Conservation (phyloP, 441 rosid species). For the Gossypium aridum region DNA sequence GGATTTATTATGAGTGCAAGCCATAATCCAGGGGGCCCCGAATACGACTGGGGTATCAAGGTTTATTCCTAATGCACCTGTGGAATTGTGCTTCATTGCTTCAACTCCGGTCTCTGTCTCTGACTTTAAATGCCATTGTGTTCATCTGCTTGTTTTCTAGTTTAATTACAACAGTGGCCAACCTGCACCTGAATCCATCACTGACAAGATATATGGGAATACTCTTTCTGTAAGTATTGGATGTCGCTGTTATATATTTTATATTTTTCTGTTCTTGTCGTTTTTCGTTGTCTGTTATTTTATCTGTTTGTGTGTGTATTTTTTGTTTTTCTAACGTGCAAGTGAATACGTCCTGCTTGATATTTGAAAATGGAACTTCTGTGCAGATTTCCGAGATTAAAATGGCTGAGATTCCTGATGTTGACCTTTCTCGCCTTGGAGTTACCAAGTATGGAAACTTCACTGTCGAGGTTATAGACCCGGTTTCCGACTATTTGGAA, state of each 20-base stretch:
- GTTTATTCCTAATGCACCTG: constrained; percentile 30
- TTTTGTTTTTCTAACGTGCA: not conserved
- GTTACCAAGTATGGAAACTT: constrained; percentile 61
- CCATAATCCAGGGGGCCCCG: constrained; percentile 93
- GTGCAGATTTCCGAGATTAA: constrained; percentile 82
- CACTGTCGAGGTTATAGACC: constrained; percentile 80
- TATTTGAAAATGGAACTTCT: constrained; percentile 8
- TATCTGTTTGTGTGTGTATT: not conserved
- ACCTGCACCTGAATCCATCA: constrained; percentile 90
- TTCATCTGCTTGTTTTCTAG: constrained; percentile 31
- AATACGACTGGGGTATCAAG: constrained; percentile 98
- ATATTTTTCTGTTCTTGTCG: not conserved
- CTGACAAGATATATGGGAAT: constrained; percentile 94
- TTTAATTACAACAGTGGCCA: constrained; percentile 95
- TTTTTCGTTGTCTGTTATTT: not conserved
- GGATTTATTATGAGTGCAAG: constrained; percentile 99
- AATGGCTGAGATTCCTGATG: constrained; percentile 80
- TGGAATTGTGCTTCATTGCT: not conserved
- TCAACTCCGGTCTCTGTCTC: not conserved
- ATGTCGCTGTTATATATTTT: not conserved
- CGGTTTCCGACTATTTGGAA: constrained; percentile 89
- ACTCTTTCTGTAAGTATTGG: constrained; percentile 78
- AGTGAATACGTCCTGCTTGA: constrained; percentile 6
- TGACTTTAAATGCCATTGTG: constrained; percentile 12
- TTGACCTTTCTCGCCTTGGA: constrained; percentile 68